Percentiles rank a stretch among this genome's conserved stretches.
These are phyloP conservation scores for Penicillium olsonii DNA, from an alignment of 2,329 filamentous ascomycete genomes.

Conservation along the genomic window DNA sequence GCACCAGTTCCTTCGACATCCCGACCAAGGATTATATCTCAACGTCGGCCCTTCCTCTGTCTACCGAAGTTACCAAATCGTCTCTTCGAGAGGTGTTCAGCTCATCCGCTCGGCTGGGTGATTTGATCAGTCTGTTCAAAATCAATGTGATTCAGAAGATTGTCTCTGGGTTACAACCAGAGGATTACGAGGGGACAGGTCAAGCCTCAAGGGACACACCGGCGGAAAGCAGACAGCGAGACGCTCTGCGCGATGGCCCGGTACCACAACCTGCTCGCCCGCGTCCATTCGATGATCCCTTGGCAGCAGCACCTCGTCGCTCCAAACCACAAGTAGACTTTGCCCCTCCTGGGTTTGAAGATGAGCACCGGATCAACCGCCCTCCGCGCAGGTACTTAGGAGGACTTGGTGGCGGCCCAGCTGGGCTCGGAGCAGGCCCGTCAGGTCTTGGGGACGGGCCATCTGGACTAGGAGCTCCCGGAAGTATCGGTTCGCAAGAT, in stretches of 20 bases:
- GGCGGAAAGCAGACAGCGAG: slow-evolving; percentile 43
- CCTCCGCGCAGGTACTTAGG: slow-evolving; percentile 57
- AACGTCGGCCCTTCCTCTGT: slow-evolving; percentile 57
- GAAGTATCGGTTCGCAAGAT: slow-evolving; percentile 79
- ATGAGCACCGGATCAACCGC: slow-evolving; percentile 81
- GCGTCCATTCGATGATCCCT: slow-evolving; percentile 68
- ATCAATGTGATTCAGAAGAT: slow-evolving; percentile 81
- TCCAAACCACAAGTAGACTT: slow-evolving; percentile 73
- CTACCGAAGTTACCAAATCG: slow-evolving; percentile 32
- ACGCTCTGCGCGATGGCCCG: slow-evolving; percentile 54
- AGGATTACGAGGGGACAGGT: slow-evolving; percentile 69
- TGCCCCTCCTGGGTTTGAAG: slow-evolving; percentile 86
- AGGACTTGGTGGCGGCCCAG: slow-evolving; percentile 44
- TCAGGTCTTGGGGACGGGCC: background rate
- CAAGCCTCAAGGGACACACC: slow-evolving; percentile 41
- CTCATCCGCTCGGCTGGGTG: slow-evolving; percentile 66
- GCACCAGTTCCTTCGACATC: slow-evolving; percentile 76
- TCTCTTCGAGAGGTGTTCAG: slow-evolving; percentile 67
- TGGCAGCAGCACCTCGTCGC: slow-evolving; percentile 59
- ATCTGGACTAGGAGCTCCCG: slow-evolving; percentile 46
- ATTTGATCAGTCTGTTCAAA: slow-evolving; percentile 73
- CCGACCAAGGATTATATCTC: slow-evolving; percentile 74
- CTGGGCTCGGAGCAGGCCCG: background rate
- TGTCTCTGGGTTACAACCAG: slow-evolving; percentile 72
- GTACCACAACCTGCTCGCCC: slow-evolving; percentile 65